Evolutionary conservation across 306 rosid genomes (phyloP).

Genomic region (Prosopis cineraria): DNA sequence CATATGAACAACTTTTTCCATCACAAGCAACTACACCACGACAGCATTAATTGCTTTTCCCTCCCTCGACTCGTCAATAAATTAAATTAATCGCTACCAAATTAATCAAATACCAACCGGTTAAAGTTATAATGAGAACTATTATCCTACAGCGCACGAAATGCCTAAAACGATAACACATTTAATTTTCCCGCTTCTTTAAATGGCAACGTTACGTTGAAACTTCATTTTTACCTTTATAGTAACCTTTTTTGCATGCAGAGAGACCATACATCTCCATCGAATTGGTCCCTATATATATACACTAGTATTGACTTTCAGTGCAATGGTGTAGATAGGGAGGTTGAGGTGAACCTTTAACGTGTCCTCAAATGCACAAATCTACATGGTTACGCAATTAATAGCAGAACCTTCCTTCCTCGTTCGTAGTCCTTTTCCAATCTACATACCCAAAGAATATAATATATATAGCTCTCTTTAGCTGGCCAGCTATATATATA

Average conservation of each 20-base stretch:
- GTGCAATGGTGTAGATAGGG: conserved; percentile 17
- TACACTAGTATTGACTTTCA: background rate
- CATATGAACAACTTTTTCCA: conserved; percentile 28
- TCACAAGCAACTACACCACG: conserved; percentile 30
- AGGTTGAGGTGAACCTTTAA: conserved; percentile 17
- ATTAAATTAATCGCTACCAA: conserved; percentile 30
- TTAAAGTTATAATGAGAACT: conserved; percentile 31
- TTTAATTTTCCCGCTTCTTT: background rate
- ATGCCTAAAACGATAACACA: background rate
- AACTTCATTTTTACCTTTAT: background rate
- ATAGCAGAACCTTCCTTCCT: conserved; percentile 44
- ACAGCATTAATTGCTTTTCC: conserved; percentile 16
- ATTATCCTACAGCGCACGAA: no score
- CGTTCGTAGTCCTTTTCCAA: conserved; percentile 19
- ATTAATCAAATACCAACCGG: background rate
- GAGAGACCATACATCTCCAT: background rate
- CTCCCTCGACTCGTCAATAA: conserved; percentile 21
- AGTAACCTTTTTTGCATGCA: background rate
- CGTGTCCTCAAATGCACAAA: background rate
- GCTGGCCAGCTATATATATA: background rate
- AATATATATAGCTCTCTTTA: background rate
- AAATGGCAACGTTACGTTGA: no score
- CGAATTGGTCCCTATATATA: background rate
- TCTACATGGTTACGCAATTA: conserved; percentile 22
- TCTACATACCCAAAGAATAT: conserved; percentile 18